Base-by-base conservation (phyloP, 495 filamentous ascomycete genomes). In the Lichina pygmaea region DNA sequence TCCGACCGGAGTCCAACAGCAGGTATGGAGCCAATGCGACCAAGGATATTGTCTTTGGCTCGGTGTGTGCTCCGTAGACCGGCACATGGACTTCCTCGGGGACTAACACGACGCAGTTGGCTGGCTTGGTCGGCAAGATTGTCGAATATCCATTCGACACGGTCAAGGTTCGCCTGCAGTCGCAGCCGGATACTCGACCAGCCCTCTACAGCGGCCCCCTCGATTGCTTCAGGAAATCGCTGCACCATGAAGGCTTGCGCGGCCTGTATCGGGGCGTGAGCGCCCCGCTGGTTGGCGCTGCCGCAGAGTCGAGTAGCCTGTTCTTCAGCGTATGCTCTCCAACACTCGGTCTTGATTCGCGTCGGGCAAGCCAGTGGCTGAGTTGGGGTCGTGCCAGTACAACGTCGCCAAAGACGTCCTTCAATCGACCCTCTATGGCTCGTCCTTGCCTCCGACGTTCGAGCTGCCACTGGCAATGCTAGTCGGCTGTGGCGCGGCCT, bases 91-190 rank as follows among this genome's bases (percentile, higher is more conserved):
- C 31, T 8, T 9, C 5, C 6, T 34, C 8, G 34, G 13, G 9
- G 1, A 32, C 33, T 40, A 17, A 40, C 31, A 32, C 7, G 16
- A 13, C 33, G 13, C 51, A 85, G 81, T 58, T 73, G 24, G 86
- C 86, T 38, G 91, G 91, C 48, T 76, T 89, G 46, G 78, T 80
- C 17, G 91, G 89, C 49, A 99, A 99, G 64, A 72, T 81, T 50
- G 82, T 99, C 53, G 91, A 99, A 55, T 99, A 91, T 57, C 91
- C 91, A 33, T 95, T 95, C 59, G 91, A 99, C 63, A 99, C 91
- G 0, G 77, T 99, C 52, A 99, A 99, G 66, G 89, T 81, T 41
- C 70, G 74, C 42, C 57, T 70, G 13, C 67, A 70, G 45, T 70
- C 67, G 16, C 89, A 94, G 57, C 82, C 84, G 7, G 77, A 84